Conservation (phyloP, 108 stramenopile species). For the Nitzschia inconspicua region DNA sequence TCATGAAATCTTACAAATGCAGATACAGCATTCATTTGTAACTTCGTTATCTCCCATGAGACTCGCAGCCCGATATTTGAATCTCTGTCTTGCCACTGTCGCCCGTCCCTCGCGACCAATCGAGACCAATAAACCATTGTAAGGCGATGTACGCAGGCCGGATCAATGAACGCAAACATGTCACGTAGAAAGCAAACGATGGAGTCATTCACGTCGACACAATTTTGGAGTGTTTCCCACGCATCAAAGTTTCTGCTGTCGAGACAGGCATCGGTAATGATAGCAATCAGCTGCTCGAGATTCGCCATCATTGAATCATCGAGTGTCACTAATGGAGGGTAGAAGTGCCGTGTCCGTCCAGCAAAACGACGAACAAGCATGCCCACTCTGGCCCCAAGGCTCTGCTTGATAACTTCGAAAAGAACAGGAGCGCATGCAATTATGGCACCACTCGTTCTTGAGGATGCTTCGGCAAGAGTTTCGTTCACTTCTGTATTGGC, state of each 20-base stretch:
- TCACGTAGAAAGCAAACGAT: conserved; percentile 78
- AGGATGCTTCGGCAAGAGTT: conserved; percentile 58
- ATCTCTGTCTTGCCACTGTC: conserved; percentile 74
- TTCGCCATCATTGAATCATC: conserved; percentile 56
- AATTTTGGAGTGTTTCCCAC: conserved; percentile 73
- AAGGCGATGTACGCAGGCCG: conserved; percentile 62
- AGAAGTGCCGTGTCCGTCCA: not conserved
- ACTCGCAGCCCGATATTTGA: conserved; percentile 76
- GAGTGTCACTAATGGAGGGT: conserved; percentile 57
- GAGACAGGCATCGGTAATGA: conserved; percentile 79
- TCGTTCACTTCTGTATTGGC: conserved; percentile 8
- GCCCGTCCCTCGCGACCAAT: conserved; percentile 64
- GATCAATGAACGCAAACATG: conserved; percentile 73
- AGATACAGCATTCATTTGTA: conserved; percentile 81
- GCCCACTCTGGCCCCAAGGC: conserved; percentile 68
- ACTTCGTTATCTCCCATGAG: conserved; percentile 79
- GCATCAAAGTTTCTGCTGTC: conserved; percentile 85
- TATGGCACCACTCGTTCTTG: conserved; percentile 59
- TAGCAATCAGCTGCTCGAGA: conserved; percentile 60
- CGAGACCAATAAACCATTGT: conserved; percentile 69
- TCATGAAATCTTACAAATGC: conserved; percentile 81
- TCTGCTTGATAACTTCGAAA: conserved; percentile 85
- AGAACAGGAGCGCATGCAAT: conserved; percentile 85
- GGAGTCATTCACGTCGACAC: conserved; percentile 87
- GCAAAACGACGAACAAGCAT: conserved; percentile 32